Percentiles rank a stretch among this genome's conserved stretches.
Evolutionary conservation across 176 grass and related monocot genomes (phyloP).

Genomic region (Pontederia paniculata): DNA sequence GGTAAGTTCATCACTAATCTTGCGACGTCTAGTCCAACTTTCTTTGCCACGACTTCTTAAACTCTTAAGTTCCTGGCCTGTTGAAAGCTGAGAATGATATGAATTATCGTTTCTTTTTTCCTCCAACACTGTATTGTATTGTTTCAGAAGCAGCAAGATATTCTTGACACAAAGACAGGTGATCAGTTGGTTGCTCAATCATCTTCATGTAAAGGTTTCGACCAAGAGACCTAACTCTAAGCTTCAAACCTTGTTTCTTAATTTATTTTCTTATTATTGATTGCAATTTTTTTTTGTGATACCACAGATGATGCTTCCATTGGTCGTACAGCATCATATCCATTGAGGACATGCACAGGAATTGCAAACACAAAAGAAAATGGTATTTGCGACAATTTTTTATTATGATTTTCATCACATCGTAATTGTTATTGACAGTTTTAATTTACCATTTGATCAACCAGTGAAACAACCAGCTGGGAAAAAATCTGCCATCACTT

Average conservation of each 20-base stretch:
- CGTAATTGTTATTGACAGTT: conserved; percentile 2
- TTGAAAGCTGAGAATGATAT: too few species aligned
- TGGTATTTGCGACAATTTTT: conserved; percentile 26
- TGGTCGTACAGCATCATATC: conserved; percentile 16
- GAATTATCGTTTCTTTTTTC: not conserved
- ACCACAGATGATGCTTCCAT: conserved; percentile 43
- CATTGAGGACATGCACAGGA: conserved; percentile 21
- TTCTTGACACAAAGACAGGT: conserved; percentile 60
- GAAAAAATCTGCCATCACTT: conserved; percentile 34
- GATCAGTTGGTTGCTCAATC: conserved; percentile 46
- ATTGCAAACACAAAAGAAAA: conserved; percentile 27
- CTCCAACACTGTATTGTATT: not conserved
- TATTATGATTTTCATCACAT: not conserved
- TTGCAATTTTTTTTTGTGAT: conserved; percentile 6
- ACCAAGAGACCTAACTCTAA: not conserved
- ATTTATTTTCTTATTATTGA: not conserved
- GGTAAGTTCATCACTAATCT: conserved; percentile 29
- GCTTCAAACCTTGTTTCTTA: not conserved
- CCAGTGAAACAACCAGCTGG: conserved; percentile 29
- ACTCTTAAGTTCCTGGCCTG: too few species aligned
- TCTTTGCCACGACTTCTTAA: too few species aligned
- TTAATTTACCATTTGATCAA: conserved; percentile 22
- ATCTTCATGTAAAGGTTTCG: conserved; percentile 44
- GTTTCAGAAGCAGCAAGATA: conserved; percentile 40
- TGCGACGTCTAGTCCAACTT: not conserved